Conservation (phyloP, 129 eudicot species). For the Tanacetum coccineum region DNA sequence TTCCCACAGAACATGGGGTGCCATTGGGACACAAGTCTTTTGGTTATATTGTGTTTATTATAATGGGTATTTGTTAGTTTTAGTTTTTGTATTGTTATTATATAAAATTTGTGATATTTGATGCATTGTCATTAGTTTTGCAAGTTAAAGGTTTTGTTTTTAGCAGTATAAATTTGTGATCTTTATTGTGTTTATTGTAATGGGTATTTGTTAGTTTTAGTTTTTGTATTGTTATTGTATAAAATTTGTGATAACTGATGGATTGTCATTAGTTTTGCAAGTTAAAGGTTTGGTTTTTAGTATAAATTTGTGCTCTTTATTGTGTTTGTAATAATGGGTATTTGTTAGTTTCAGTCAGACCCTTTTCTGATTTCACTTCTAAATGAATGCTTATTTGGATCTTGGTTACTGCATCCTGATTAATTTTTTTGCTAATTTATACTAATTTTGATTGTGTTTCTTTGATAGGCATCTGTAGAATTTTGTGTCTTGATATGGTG, state of each 20-base stretch:
- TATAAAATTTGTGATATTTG: no score
- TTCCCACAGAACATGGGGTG: no score
- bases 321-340: not conserved
- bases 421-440: not conserved
- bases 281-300: constrained; percentile 16
- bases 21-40: no score
- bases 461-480: not conserved
- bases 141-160: no score
- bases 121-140: no score
- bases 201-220: no score
- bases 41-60: no score
- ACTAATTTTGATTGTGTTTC: not conserved
- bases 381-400: constrained; percentile 5
- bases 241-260: no score
- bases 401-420: constrained; percentile 18
- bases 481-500: no score
- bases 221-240: no score
- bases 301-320: not conserved
- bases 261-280: not conserved
- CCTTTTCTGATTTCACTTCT: not conserved
- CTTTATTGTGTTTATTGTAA: no score
- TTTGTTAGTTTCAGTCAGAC: not conserved
- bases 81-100: not conserved
- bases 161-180: no score
- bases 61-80: not conserved